Base-by-base conservation (phyloP, 257 asterid species). In the Nicotiana paniculata region DNA sequence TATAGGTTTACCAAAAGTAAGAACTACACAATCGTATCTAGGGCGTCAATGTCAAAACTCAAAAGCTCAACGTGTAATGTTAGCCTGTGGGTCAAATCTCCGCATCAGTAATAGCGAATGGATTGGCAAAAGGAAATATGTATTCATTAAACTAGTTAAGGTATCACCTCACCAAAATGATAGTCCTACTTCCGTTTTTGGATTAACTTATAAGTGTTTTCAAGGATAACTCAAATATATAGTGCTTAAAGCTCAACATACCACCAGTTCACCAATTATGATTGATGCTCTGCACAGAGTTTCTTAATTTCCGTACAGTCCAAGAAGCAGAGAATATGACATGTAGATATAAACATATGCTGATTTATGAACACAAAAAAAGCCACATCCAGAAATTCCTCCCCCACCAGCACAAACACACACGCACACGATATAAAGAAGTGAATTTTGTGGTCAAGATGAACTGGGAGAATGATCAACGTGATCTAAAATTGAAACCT, bases 401-500 rank as follows among this genome's bases (percentile, higher is more conserved):
- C 16, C 16, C n/a, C 59, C 59, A 9, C 48, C 48, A 2, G 2
- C 9, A 9, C 9, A 37, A 39, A 6, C 6, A 8, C 48, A 21
- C 24, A 21, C 24, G 24, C 59, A 11, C 57, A 3, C 2, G n/a
- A 72, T 21, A 72, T 35, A 18, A 43, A 21, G 78, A 72, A 48
- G 12, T 46, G 48, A 43, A 43, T 21, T 21, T 74, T 74, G 16
- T 37, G 15, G 13, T 39, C 58, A 79, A 61, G 61, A 59, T 79
- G 48, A 48, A 74, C 79, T 6, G 26, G 15, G 51, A 74, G 74
- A 81, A n/a, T 10, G 69, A 67, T 55, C 32, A 5, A 58, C 5
- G 18, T 54, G 76, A 55, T 54, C 46, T 62, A 81, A 55, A 21
- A 81, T 35, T 54, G 82, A 81, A 87, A 96, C 99, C 98, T 96